phyloP scores from a whole-genome alignment of 495 filamentous ascomycete genomes.

The Neurospora sp. region DNA sequence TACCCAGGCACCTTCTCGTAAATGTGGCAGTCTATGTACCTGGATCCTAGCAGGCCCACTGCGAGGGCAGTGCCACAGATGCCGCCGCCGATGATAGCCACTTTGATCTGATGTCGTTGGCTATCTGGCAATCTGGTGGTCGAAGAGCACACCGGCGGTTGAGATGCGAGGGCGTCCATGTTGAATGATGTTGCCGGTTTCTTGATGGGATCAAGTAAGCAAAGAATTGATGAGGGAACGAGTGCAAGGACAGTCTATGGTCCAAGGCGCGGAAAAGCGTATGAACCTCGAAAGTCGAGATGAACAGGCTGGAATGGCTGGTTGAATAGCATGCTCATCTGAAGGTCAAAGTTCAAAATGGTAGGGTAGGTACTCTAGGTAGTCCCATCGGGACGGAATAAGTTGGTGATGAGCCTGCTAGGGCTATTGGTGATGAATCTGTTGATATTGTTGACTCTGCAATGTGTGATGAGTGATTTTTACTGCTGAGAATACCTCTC shows the following conservation, averaged over 20 bases:
- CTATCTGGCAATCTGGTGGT: background rate
- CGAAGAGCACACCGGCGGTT: background rate
- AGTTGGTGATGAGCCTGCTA: background rate
- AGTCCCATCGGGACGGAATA: background rate
- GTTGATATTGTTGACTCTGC: background rate
- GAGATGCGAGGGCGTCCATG: background rate
- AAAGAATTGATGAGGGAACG: background rate
- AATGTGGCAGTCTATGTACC: constrained; percentile 21
- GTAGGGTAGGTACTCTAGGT: background rate
- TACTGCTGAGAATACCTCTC: too few species aligned
- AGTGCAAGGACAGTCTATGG: background rate
- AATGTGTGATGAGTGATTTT: background rate
- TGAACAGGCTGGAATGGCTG: background rate
- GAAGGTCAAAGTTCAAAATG: background rate
- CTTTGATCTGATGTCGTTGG: constrained; percentile 6
- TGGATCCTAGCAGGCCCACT: constrained; percentile 17
- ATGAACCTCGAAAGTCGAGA: background rate
- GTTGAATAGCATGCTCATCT: background rate
- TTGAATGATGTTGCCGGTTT: background rate
- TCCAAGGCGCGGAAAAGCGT: background rate
- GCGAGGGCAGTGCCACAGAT: constrained; percentile 28
- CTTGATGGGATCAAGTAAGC: background rate
- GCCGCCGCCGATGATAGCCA: constrained; percentile 29
- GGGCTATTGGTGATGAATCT: background rate
- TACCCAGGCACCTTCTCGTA: constrained; percentile 22